Conservation (phyloP, 208 protist species). For the Vickermania ingenoplastis region DNA sequence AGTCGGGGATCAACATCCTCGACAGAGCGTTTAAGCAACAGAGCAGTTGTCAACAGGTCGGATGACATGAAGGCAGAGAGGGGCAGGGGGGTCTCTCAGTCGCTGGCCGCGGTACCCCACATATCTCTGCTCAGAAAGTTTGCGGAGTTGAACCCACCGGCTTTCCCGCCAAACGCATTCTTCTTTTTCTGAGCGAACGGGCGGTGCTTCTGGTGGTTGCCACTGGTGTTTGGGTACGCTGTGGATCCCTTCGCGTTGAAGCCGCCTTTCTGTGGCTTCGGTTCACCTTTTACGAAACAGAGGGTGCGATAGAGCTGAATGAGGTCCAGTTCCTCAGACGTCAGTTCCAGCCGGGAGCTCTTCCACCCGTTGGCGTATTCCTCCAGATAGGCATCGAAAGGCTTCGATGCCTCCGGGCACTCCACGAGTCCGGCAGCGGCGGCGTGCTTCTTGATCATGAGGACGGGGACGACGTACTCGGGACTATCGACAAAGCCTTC, state of each 20-base stretch:
- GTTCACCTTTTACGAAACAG: slow-evolving; percentile 45
- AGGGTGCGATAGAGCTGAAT: slow-evolving; percentile 54
- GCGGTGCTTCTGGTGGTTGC: no score
- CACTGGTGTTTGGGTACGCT: no score
- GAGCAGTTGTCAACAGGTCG: background rate
- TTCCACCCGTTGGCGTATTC: slow-evolving; percentile 14
- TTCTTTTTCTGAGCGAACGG: background rate
- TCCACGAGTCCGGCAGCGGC: slow-evolving; percentile 10
- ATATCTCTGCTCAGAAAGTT: slow-evolving; percentile 1
- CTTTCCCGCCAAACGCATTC: background rate
- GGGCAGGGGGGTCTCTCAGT: no score
- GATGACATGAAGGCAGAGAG: no score
- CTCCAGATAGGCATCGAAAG: slow-evolving; percentile 28
- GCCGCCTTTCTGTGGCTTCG: no score
- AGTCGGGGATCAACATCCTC: no score
- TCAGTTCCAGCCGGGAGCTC: slow-evolving; percentile 43
- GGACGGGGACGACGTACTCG: slow-evolving; percentile 68
- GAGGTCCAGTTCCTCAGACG: slow-evolving; percentile 38
- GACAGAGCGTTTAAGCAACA: background rate
- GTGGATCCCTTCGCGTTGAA: no score
- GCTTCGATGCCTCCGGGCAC: slow-evolving; percentile 12
- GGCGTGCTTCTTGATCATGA: slow-evolving; percentile 19
- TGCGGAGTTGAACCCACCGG: no score
- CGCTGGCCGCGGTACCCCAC: no score
- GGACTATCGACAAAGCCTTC: slow-evolving; percentile 84